Evolutionary conservation across 805 yeast genomes (phyloP), one percentile per base, ranked within the genome.

Genomic region (Wickerhamiella slavikovae): DNA sequence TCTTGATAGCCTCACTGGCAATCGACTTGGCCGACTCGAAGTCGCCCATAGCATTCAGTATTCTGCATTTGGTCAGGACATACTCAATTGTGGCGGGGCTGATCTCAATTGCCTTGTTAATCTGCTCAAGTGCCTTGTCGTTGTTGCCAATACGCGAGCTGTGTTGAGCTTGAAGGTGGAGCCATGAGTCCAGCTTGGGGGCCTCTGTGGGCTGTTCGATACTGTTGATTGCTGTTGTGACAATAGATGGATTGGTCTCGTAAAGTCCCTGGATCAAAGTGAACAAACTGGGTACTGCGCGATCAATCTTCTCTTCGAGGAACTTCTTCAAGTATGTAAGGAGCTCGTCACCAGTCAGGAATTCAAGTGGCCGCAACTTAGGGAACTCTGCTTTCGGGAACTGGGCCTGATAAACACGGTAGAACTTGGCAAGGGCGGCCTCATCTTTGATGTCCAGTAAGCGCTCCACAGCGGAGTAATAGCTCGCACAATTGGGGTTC

Each of bases 241-340:
- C 19, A 16, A 35, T 33, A 10, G 35, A 33, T n/a, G 29, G 17
- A n/a, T 29, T 20, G 29, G 36, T 32, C 8, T 23, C 25, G 28
- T 43, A 43, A 9, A 12, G 53, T 40, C 15, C 77, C 52, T 83
- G 82, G 29, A 89, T 68, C 41, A 78, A 74, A 32, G 74, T 74
- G 53, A 83, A 89, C 4, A 89, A 65, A 1, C 94, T 77, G 4
- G 96, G 96, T 20, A 82, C 89, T 24, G 93, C 91, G 32, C 80
- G 64, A 37, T 62, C 54, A 42, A 89, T 62, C 44, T 73, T 77
- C 3, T 59, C 50, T 4, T 62, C 34, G 27, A 83, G 51, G 47
- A 82, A 89, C 7, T 35, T 35, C 25, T 51, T 54, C 42, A 73
- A 68, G 9, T 36, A 32, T 9, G 17, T 35, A 27, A 59, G 49